Evolutionary conservation across 1,284 basidiomycete genomes (phyloP).

Genomic region (Athelia sp.): DNA sequence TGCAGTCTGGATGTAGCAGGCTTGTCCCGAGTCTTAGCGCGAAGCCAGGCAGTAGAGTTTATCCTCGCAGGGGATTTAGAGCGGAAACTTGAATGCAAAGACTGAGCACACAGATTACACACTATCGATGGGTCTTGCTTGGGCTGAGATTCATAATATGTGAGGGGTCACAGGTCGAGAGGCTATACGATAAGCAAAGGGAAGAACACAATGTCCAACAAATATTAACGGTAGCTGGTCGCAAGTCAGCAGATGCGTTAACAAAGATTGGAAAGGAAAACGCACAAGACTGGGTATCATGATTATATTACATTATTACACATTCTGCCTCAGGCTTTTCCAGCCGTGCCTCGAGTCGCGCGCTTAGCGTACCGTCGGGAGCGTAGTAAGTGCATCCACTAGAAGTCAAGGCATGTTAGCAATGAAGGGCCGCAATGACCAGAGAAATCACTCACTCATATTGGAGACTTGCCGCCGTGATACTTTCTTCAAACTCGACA

Average conservation of each 20-base stretch:
- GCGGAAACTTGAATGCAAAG: no score
- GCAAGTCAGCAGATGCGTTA: background rate
- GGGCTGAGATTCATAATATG: no score
- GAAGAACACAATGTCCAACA: no score
- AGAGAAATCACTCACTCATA: slow-evolving; percentile 43
- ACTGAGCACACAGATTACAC: no score
- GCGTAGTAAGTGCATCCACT: slow-evolving; percentile 56
- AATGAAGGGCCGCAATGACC: background rate
- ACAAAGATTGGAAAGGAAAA: background rate
- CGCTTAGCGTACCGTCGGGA: slow-evolving; percentile 46
- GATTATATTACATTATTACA: slow-evolving; percentile 42
- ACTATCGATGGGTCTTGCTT: no score
- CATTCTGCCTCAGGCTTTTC: slow-evolving; percentile 46
- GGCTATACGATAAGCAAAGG: no score
- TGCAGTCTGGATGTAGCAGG: no score
- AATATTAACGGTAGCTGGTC: background rate
- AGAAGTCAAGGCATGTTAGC: background rate
- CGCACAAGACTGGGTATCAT: background rate
- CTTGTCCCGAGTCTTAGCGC: no score
- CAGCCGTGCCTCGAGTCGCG: slow-evolving; percentile 50
- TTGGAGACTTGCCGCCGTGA: slow-evolving; percentile 42
- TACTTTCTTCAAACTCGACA: slow-evolving; percentile 39
- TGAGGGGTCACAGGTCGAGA: no score
- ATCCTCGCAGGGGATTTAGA: no score
- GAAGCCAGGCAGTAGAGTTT: no score